A percentile compares a stretch with the other conserved stretches of the same genome.
These are phyloP conservation scores for Carex sylvatica DNA, from an alignment of 202 grass and related monocot genomes.

Conservation along the genomic window DNA sequence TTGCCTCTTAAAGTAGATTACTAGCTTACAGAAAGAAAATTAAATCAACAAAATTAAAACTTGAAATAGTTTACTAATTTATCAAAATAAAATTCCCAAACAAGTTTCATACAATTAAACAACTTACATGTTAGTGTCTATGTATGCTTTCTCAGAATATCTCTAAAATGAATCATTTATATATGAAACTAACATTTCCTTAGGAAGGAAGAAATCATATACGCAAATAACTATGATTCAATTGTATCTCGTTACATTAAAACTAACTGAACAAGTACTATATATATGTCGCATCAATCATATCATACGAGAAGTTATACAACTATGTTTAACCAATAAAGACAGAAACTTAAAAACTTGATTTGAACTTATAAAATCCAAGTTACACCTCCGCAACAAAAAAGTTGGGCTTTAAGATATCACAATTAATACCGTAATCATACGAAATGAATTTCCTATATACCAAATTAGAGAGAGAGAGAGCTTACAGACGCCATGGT, in stretches of 20 bases:
- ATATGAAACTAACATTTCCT: neutral
- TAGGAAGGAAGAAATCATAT: neutral
- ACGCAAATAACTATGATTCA: neutral
- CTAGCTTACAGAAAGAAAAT: neutral
- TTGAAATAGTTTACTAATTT: neutral
- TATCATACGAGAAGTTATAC: no score
- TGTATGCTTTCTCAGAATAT: slow-evolving; percentile 10
- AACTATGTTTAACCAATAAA: neutral
- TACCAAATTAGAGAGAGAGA: neutral
- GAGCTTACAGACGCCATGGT: slow-evolving; percentile 35
- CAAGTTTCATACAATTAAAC: neutral
- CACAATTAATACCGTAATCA: neutral
- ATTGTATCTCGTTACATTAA: neutral
- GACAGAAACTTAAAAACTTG: neutral
- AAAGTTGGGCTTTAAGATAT: neutral
- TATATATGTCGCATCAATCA: neutral
- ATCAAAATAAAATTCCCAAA: neutral
- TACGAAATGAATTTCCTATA: neutral
- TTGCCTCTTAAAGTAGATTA: neutral
- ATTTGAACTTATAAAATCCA: neutral
- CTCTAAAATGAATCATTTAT: slow-evolving; percentile 4
- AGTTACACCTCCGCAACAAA: neutral
- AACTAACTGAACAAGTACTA: neutral
- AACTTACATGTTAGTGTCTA: neutral
- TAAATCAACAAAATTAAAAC: neutral